Evolutionary conservation across 345 rosid species (phyloP).

Genomic region (Toxicodendron radicans): DNA sequence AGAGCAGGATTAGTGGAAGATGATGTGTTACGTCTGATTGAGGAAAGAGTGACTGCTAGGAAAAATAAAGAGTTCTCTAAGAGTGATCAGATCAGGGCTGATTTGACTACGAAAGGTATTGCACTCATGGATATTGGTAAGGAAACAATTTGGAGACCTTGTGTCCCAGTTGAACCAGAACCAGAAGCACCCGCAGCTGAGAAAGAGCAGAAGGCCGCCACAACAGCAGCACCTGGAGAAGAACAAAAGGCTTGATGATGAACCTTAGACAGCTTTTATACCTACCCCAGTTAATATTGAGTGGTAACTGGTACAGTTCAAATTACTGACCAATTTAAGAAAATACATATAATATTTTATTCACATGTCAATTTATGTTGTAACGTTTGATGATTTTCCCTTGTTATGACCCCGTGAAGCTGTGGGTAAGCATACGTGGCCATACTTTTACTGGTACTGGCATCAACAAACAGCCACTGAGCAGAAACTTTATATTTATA

Average conservation of each 20-base stretch:
- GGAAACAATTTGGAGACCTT: conserved; percentile 84
- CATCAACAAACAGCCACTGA: too few species aligned
- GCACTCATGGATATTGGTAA: conserved; percentile 82
- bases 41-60: conserved; percentile 61
- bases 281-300: too few species aligned
- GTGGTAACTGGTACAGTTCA: background rate
- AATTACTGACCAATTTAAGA: background rate
- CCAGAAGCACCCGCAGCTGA: conserved; percentile 19
- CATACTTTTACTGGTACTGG: background rate
- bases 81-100: conserved; percentile 74
- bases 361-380: background rate
- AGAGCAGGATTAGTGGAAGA: conserved; percentile 64
- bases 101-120: conserved; percentile 62
- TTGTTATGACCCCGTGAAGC: background rate
- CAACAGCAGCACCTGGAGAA: conserved; percentile 4
- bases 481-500: background rate
- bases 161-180: conserved; percentile 42
- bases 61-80: conserved; percentile 62
- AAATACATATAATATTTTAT: background rate
- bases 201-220: conserved; percentile 14
- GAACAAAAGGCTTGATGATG: conserved; percentile 5
- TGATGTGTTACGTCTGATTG: conserved; percentile 46
- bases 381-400: background rate
- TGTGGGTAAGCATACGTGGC: background rate
- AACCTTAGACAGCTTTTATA: too few species aligned